phyloP scores from a whole-genome alignment of 2,329 filamentous ascomycete genomes.

The Fusarium setosum region DNA sequence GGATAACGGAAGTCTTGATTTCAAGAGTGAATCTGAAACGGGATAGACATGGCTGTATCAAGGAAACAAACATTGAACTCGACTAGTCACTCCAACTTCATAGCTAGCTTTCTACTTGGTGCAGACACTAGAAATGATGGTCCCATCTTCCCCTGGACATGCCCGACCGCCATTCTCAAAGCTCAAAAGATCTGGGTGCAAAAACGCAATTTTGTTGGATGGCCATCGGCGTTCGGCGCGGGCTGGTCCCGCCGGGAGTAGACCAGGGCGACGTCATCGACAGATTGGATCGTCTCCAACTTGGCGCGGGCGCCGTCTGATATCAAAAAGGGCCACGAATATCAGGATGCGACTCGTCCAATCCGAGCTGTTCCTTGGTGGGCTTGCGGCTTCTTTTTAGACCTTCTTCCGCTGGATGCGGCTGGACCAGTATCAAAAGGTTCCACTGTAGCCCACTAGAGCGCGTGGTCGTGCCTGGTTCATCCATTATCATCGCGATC shows the following conservation, averaged over 20 bases:
- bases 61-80: neutral
- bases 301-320: constrained; percentile 3
- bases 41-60: constrained; percentile 7
- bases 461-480: constrained; percentile 25
- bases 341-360: neutral
- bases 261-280: constrained; percentile 4
- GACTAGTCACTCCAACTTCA: neutral
- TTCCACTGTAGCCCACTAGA: constrained; percentile 21
- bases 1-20: constrained; percentile 4
- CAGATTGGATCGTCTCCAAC: neutral
- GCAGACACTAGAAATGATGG: neutral
- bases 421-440: constrained; percentile 27
- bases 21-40: constrained; percentile 23
- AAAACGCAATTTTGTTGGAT: constrained; percentile 4
- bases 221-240: constrained; percentile 1
- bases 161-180: constrained; percentile 3
- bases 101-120: neutral
- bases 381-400: constrained; percentile 1
- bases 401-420: constrained; percentile 25
- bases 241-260: neutral
- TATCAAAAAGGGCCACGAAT: neutral
- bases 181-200: neutral
- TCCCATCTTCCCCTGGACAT: neutral
- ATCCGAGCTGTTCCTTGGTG: neutral
- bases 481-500: constrained; percentile 33